Base-by-base conservation (phyloP, 371 early-diverging fungal species). In the Homolaphlyctis polyrhiza region DNA sequence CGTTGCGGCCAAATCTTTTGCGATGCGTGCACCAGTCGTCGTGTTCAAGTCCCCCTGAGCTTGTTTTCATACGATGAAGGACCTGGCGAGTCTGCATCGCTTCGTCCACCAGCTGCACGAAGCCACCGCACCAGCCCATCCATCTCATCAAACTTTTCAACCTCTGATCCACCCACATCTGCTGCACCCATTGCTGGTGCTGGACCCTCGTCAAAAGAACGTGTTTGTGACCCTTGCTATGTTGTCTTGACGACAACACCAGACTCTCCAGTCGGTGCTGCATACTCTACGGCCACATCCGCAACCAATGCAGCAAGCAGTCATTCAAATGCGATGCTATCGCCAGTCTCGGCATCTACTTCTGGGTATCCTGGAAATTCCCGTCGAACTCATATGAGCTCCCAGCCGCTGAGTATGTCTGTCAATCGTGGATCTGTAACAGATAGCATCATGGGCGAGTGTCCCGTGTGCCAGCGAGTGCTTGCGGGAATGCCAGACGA, bases 1-100 rank as follows among this genome's bases (percentile, higher is more conserved):
- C 88, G 91, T n/a, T 93, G 94, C 81, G 92, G 94, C 23, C 72
- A 83, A 8, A 82, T 91, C 57, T 87, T 89, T 28, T 93, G 93
- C 67, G 89, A 89, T 68, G 70, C 73, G 5, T 92, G 76, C 64
- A 64, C 69, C 13, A 21, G 60, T 58, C 62, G 21, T 23, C 49
- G 18, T 18, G 39, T 39, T 8, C 39, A 11, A 18, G 18, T 39
- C 39, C 39, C 39, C 39, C 8, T 39, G 11, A 39, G 39, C 39
- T 18, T 39, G 39, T 39, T 39, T 39, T 8, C 39, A 11, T 39
- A 8, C 11, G 39, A 39, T 18, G 39, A n/a, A 14, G 23, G 54
- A 55, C 43, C 58, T 64, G 13, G 35, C 61, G 1, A 43, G 50
- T 43, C 30, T 50, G 45, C 55, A 35, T 23, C 39, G 32, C 16